A percentile compares a stretch with the other conserved stretches of the same genome.
phyloP scores from a whole-genome alignment of 2,329 filamentous ascomycete genomes.

The Fusarium brachygibbosum region DNA sequence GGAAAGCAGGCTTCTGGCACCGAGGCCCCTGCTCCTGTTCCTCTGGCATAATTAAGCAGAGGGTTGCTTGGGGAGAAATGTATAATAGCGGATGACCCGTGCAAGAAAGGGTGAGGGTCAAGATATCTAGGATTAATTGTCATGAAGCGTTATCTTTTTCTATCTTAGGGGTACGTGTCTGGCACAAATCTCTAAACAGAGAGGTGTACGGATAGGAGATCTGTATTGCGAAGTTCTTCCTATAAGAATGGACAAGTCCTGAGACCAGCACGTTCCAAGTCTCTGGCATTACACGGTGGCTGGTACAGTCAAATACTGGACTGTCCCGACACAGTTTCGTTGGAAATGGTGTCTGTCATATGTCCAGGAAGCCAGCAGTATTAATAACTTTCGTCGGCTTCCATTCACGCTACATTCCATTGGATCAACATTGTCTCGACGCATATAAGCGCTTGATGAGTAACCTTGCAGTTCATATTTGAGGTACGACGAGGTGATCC shows the following conservation, averaged over 20 bases:
- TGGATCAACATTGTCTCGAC: not conserved
- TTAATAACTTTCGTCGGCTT: not conserved
- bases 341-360: not conserved
- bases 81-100: slow-evolving; percentile 8
- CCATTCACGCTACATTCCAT: not conserved
- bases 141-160: slow-evolving; percentile 26
- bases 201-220: not conserved
- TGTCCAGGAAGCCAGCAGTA: not conserved
- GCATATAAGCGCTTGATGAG: not conserved
- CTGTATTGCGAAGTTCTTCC: slow-evolving; percentile 15
- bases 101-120: not conserved
- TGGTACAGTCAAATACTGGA: not conserved
- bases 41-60: slow-evolving; percentile 27
- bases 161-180: not conserved
- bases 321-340: not conserved
- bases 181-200: not conserved
- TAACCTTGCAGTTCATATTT: not conserved
- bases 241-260: slow-evolving; percentile 12
- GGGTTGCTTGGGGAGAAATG: not conserved
- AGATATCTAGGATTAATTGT: slow-evolving; percentile 11
- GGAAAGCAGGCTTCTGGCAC: slow-evolving; percentile 52
- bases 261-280: not conserved
- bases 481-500: not conserved
- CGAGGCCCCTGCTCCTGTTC: slow-evolving; percentile 47
- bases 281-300: not conserved